Evolutionary conservation across 148 eudicot species (phyloP).

Genomic region (Chenopodium album): DNA sequence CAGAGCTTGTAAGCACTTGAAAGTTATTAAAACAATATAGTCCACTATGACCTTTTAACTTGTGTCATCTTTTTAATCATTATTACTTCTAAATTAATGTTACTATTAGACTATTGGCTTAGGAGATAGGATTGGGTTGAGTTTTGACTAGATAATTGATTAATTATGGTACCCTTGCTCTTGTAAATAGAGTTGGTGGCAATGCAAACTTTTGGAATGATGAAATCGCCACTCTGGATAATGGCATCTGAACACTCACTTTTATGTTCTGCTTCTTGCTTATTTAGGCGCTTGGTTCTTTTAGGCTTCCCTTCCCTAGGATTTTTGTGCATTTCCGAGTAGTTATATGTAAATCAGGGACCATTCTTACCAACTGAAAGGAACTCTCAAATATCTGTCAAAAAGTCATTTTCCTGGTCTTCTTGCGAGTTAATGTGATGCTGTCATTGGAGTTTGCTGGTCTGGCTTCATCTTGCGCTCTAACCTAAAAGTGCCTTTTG

Average conservation of each 20-base stretch:
- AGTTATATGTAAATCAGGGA: not conserved
- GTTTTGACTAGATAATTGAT: not conserved
- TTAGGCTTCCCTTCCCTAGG: not conserved
- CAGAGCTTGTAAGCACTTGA: not conserved
- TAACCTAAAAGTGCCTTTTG: not conserved
- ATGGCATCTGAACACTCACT: constrained; percentile 1
- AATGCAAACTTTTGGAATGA: not conserved
- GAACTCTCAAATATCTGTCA: not conserved
- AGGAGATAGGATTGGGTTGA: not conserved
- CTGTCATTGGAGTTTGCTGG: not conserved
- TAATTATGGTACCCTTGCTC: not conserved
- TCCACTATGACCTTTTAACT: not conserved
- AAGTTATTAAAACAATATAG: not conserved
- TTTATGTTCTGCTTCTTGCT: not conserved
- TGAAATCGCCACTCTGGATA: not conserved
- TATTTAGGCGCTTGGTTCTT: not conserved
- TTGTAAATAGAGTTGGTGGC: not conserved
- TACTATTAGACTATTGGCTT: not conserved
- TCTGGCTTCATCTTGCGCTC: not conserved
- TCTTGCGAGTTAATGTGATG: not conserved
- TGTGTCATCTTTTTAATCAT: not conserved
- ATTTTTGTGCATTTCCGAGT: not conserved
- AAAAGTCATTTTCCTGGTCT: not conserved
- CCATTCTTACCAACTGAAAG: not conserved
- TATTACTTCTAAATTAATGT: not conserved